Evolutionary conservation across 129 eudicot species (phyloP).

Genomic region (Tagetes erecta): DNA sequence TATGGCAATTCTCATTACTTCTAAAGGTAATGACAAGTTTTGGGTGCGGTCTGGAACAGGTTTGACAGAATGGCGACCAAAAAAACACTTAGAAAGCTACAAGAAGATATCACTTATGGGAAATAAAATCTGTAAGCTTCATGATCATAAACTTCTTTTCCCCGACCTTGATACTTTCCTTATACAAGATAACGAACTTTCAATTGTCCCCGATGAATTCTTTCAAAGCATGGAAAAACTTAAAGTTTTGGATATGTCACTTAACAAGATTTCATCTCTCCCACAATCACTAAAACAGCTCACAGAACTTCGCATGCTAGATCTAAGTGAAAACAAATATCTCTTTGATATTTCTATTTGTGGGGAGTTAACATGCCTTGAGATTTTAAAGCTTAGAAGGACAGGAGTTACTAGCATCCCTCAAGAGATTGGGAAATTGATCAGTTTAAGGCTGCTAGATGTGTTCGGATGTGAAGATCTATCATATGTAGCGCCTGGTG

Average conservation of each 20-base stretch:
- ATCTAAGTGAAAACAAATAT: neutral
- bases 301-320: neutral
- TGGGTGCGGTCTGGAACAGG: constrained; percentile 2
- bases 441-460: constrained; percentile 1
- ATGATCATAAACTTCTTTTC: neutral
- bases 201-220: neutral
- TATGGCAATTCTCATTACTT: constrained; percentile 5
- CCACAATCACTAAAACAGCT: constrained; percentile 18
- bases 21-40: neutral
- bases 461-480: neutral
- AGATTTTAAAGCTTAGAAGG: neutral
- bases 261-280: neutral
- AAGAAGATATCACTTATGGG: constrained; percentile 17
- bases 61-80: constrained; percentile 14
- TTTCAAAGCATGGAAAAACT: constrained; percentile 4
- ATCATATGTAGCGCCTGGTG: constrained; percentile 1
- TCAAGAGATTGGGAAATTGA: neutral
- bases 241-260: constrained; percentile 14
- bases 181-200: neutral
- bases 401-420: constrained; percentile 7
- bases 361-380: constrained; percentile 23
- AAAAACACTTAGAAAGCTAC: neutral
- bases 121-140: neutral
- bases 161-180: constrained; percentile 13
- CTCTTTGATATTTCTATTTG: neutral